Conservation (phyloP, 73 alveolate genomes). For the Tetrahymena borealis region DNA sequence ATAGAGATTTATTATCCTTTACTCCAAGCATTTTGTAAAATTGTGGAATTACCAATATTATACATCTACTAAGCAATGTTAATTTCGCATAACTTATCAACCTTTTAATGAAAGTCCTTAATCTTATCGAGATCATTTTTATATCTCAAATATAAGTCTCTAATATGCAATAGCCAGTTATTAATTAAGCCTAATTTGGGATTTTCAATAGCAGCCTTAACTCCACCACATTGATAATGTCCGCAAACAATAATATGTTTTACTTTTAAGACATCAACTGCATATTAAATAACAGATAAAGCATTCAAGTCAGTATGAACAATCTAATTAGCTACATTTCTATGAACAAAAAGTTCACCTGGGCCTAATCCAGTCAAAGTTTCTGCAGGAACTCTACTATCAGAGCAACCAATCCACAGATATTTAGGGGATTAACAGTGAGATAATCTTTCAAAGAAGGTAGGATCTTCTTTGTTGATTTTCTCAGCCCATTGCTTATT, state of each 20-base stretch:
- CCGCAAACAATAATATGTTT: conserved; percentile 26
- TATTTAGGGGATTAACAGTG: conserved; percentile 12
- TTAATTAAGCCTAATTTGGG: not conserved
- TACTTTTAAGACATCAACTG: conserved; percentile 28
- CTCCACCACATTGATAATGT: conserved; percentile 37
- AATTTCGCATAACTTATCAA: not conserved
- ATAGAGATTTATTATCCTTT: not conserved
- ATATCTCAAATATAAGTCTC: not conserved
- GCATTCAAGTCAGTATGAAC: conserved; percentile 39
- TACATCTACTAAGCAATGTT: not conserved
- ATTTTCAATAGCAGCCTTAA: conserved; percentile 33
- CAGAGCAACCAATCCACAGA: conserved; percentile 38
- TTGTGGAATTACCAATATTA: not conserved
- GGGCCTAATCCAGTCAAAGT: conserved; percentile 33
- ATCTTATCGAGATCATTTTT: not conserved
- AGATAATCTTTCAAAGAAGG: conserved; percentile 8
- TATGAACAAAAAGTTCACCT: conserved; percentile 32
- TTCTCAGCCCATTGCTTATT: conserved; percentile 14
- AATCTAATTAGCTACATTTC: conserved; percentile 31
- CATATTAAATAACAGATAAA: conserved; percentile 20
- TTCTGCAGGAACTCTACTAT: conserved; percentile 44
- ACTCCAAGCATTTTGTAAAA: not conserved
- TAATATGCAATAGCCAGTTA: not conserved
- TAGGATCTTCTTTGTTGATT: not conserved
- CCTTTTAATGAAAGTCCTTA: not conserved